Evolutionary conservation across 495 filamentous ascomycete genomes (phyloP), one percentile per base, ranked within the genome.

Genomic region (Friedmanniomyces endolithicus): DNA sequence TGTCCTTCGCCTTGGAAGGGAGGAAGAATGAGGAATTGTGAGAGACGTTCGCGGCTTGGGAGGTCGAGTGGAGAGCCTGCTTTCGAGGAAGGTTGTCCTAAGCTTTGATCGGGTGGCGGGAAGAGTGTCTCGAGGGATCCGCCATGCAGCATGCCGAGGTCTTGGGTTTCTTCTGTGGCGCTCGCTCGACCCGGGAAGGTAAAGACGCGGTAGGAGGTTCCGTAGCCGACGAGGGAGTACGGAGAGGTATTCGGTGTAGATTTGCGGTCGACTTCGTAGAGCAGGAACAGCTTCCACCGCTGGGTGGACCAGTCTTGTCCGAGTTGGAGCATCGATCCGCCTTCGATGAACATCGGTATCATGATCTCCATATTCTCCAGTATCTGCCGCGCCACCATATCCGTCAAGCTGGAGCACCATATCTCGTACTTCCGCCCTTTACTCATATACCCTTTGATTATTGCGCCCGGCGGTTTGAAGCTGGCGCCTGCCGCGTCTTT

Each of bases 21-120:
- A 6, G 90, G 94, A 9, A 99, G 80, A 60, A 99, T 83, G 22
- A 97, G 64, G 72, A 97, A 95, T 67, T 99, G 92, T 1, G 90
- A 90, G 58, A 99, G 92, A 20, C 92, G 78, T 39, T 84, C 75
- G 12, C 92, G 83, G 60, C 81, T 76, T 50, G 83, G 83, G 2
- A 83, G 74, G 31, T 66, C 60, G 37, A 69, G 45, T 43, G 55
- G 51, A 37, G 51, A 54, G 59, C 34, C 4, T 9, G 3, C 12
- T 33, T 29, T 11, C 37, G 37, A 41, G 3, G 37, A 14, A 6
- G 37, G 14, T 51, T 31, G 40, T 47, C 25, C 60, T 71, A 61
- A 34, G 71, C 71, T 34, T 79, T 72, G 27, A 23, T 40, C 46
- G 53, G 67, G 53, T 62, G 74, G 53, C 67, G 68, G 70, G 64